These are phyloP conservation scores for Sordaria brevicollis DNA, from an alignment of 495 filamentous ascomycete genomes.

Conservation along the genomic window DNA sequence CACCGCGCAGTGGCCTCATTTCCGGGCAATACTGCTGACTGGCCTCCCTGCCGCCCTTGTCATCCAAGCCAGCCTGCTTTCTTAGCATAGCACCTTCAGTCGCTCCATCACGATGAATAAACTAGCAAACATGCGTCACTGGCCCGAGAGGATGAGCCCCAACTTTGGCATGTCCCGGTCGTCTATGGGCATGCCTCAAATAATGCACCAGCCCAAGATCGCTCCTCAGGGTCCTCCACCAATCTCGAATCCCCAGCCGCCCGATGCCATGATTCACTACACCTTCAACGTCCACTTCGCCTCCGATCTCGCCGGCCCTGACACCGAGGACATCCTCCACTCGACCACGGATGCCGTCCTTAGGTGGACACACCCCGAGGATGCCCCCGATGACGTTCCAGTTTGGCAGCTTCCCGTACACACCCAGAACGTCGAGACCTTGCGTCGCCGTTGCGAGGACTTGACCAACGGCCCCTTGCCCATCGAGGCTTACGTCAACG, in stretches of 20 bases:
- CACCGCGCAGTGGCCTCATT: not conserved
- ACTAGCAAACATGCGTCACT: constrained; percentile 88
- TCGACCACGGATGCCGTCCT: constrained; percentile 72
- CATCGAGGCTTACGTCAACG: constrained; percentile 73
- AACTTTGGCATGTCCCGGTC: constrained; percentile 65
- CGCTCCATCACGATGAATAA: constrained; percentile 65
- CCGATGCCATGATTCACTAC: constrained; percentile 56
- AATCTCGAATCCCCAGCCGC: constrained; percentile 51
- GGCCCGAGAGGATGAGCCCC: constrained; percentile 85
- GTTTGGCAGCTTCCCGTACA: constrained; percentile 84
- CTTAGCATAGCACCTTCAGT: not conserved
- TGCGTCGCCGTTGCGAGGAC: constrained; percentile 67
- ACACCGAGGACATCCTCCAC: constrained; percentile 83
- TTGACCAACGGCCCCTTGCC: constrained; percentile 56
- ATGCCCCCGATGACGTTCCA: constrained; percentile 68
- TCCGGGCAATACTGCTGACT: not conserved
- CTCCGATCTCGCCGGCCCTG: constrained; percentile 80
- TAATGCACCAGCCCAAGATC: constrained; percentile 60
- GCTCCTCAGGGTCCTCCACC: constrained; percentile 49
- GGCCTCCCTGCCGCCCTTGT: constrained; percentile 14
- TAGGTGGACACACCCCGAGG: constrained; percentile 86
- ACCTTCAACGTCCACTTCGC: constrained; percentile 95
- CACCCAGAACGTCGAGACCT: constrained; percentile 64
- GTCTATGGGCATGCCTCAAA: constrained; percentile 59
- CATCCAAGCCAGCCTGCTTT: constrained; percentile 3